phyloP scores from a whole-genome alignment of 192 early-diverging fungal species.

The Umbelopsis sp. region DNA sequence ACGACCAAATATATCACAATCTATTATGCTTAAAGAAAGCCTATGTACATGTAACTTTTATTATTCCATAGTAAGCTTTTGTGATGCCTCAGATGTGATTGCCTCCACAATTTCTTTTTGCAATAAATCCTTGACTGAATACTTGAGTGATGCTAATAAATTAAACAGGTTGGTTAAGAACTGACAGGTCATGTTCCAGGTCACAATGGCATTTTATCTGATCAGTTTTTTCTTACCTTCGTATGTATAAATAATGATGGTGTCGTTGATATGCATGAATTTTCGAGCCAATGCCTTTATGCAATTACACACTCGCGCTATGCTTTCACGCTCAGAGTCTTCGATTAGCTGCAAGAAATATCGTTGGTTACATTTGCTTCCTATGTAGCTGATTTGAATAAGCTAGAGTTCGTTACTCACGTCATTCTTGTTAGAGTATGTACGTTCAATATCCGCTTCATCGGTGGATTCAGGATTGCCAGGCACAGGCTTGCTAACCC shows the following conservation, averaged over 20 bases:
- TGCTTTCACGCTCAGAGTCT: slow-evolving; percentile 70
- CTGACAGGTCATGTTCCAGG: slow-evolving; percentile 19
- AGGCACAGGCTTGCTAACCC: slow-evolving; percentile 79
- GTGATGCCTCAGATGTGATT: slow-evolving; percentile 38
- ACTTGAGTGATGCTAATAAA: slow-evolving; percentile 37
- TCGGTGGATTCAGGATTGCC: slow-evolving; percentile 53
- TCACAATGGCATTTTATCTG: slow-evolving; percentile 12
- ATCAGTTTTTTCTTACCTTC: slow-evolving; percentile 56
- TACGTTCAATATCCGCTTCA: slow-evolving; percentile 77
- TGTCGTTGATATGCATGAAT: slow-evolving; percentile 85
- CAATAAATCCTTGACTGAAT: slow-evolving; percentile 38
- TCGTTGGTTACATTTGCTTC: not conserved
- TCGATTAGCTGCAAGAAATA: slow-evolving; percentile 51
- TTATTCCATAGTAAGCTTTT: slow-evolving; percentile 17
- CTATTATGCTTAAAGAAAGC: not conserved
- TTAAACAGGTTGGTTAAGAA: not conserved
- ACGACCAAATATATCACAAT: not conserved
- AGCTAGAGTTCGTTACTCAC: slow-evolving; percentile 36
- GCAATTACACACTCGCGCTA: slow-evolving; percentile 91
- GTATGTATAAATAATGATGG: slow-evolving; percentile 88
- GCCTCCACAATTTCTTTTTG: slow-evolving; percentile 35
- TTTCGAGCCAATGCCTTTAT: slow-evolving; percentile 79
- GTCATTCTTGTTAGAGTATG: slow-evolving; percentile 92
- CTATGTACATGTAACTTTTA: not conserved
- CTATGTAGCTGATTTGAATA: too few species aligned